Conservation (phyloP, 352 stramenopile species). For the Aphanomyces cochlioides region DNA sequence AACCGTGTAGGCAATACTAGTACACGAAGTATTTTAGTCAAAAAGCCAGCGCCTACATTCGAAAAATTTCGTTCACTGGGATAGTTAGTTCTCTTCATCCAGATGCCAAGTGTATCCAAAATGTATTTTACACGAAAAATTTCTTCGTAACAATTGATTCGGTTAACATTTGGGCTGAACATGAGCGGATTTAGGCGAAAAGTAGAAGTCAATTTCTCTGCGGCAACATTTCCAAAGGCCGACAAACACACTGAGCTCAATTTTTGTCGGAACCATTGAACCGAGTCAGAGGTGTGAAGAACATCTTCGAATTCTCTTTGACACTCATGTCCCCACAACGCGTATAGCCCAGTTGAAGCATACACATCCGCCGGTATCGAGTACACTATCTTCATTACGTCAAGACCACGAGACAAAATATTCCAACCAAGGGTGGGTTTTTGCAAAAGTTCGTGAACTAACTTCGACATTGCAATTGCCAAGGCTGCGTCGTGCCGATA, state of each 20-base stretch:
- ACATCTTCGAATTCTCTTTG: slow-evolving; percentile 24
- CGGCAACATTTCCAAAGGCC: background rate
- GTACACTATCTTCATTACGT: background rate
- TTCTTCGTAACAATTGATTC: slow-evolving; percentile 16
- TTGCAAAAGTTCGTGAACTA: background rate
- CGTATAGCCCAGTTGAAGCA: slow-evolving; percentile 4
- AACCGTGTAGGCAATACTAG: slow-evolving; percentile 5
- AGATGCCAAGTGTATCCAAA: background rate
- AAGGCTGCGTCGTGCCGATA: background rate
- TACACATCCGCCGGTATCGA: slow-evolving; percentile 5
- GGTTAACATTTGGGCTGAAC: slow-evolving; percentile 11
- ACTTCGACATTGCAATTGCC: background rate
- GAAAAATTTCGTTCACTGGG: background rate
- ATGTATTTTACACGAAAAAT: slow-evolving; percentile 23
- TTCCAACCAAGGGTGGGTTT: slow-evolving; percentile 9
- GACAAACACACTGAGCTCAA: background rate
- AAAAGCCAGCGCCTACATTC: background rate
- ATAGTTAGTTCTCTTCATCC: slow-evolving; percentile 1
- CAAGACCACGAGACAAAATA: slow-evolving; percentile 9
- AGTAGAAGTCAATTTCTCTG: background rate
- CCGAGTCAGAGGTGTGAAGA: background rate
- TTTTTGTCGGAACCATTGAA: slow-evolving; percentile 12
- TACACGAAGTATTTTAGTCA: slow-evolving; percentile 18
- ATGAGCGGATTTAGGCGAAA: slow-evolving; percentile 20
- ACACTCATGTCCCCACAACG: slow-evolving; percentile 24